Evolutionary conservation across 306 rosid species (phyloP).

Genomic region (Prunus kanzakura): DNA sequence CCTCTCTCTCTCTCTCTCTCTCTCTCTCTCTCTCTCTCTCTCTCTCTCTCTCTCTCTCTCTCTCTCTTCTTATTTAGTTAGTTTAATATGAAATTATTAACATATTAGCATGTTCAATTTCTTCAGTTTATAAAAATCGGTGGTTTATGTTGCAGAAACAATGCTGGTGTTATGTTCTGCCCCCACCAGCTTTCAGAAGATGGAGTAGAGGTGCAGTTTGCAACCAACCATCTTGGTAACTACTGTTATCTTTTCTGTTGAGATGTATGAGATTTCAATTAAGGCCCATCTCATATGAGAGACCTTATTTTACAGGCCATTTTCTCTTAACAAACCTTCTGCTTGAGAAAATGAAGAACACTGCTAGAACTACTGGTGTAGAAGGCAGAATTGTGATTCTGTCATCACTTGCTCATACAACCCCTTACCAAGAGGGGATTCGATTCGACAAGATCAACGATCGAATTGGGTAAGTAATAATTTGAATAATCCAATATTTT

Average conservation of each 20-base stretch:
- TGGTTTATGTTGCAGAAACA: conserved; percentile 61
- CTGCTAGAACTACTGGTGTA: conserved; percentile 56
- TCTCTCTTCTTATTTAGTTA: background rate
- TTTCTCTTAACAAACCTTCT: conserved; percentile 74
- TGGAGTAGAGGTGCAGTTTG: conserved; percentile 89
- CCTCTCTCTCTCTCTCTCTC: no score
- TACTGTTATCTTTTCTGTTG: background rate
- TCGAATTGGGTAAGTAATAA: conserved; percentile 38
- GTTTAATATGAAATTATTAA: no score
- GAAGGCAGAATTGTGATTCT: conserved; percentile 88
- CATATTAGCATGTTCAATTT: background rate
- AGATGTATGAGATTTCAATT: background rate
- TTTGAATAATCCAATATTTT: background rate
- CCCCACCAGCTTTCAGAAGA: conserved; percentile 77
- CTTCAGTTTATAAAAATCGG: background rate
- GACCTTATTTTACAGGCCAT: conserved; percentile 51
- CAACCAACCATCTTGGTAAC: conserved; percentile 86
- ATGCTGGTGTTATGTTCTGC: conserved; percentile 97
- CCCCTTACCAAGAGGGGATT: conserved; percentile 58
- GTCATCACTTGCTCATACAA: conserved; percentile 78
- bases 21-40: background rate
- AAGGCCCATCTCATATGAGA: background rate
- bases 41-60: no score
- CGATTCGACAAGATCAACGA: conserved; percentile 68
- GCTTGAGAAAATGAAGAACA: conserved; percentile 76